Evolutionary conservation across 2,329 filamentous ascomycete genomes (phyloP).

Genomic region (Dactylonectria estremocensis): DNA sequence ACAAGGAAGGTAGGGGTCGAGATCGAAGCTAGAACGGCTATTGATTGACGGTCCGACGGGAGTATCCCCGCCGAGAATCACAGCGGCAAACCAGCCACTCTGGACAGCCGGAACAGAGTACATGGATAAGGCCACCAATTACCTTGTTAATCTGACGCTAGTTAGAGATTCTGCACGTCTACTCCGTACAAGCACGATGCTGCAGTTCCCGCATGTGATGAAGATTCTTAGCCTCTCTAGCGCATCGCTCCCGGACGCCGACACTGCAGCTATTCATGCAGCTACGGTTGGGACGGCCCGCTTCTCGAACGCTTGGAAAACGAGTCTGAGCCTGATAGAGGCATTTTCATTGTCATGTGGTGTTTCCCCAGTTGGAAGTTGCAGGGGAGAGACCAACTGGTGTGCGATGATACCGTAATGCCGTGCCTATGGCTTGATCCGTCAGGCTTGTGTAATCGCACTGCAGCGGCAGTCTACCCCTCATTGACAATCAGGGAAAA

Average conservation of each 20-base stretch:
- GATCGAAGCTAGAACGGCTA: not conserved
- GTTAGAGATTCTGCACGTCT: conserved; percentile 37
- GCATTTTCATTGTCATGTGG: not conserved
- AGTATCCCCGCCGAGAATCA: not conserved
- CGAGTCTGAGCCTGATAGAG: not conserved
- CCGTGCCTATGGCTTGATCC: too few species aligned
- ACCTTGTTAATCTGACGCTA: conserved; percentile 24
- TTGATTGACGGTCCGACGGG: too few species aligned
- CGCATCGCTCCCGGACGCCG: not conserved
- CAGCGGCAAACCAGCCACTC: not conserved
- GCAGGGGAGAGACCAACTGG: not conserved
- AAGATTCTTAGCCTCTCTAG: not conserved
- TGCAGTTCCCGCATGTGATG: conserved; percentile 37
- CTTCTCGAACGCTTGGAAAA: not conserved
- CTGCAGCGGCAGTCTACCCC: not conserved
- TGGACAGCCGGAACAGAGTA: not conserved
- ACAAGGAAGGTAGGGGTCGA: too few species aligned
- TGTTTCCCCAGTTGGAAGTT: not conserved
- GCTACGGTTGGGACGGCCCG: not conserved
- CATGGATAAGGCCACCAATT: not conserved
- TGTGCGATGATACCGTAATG: not conserved
- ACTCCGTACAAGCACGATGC: conserved; percentile 39
- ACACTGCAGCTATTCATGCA: not conserved
- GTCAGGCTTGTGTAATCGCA: not conserved
- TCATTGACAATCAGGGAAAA: conserved; percentile 13